Conservation (phyloP, 2,329 filamentous ascomycete species). For the Alternaria hordeiaustralica region DNA sequence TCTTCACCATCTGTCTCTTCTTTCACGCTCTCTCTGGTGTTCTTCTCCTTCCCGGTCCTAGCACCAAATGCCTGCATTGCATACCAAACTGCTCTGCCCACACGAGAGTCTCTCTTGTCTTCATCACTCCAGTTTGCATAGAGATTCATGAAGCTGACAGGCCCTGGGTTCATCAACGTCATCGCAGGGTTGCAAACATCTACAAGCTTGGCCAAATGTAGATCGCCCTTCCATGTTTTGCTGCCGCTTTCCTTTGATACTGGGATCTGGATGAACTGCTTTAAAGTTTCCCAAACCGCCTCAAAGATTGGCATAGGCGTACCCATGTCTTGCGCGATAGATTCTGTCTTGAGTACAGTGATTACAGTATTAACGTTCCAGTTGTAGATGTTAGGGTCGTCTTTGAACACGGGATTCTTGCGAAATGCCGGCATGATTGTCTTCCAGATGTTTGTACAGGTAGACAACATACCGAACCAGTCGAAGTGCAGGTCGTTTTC, state of each 20-base stretch:
- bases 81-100: not conserved
- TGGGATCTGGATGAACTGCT: not conserved
- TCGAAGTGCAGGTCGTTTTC: not conserved
- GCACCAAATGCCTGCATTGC: not conserved
- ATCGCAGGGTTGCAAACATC: not conserved
- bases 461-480: not conserved
- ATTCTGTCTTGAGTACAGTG: not conserved
- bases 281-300: not conserved
- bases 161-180: not conserved
- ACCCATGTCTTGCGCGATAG: not conserved
- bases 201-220: not conserved
- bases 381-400: not conserved
- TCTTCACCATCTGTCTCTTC: not conserved
- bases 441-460: not conserved
- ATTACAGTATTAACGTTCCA: not conserved
- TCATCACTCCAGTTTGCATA: not conserved
- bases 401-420: not conserved
- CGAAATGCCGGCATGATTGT: not conserved
- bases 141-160: not conserved
- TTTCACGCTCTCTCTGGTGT: not conserved
- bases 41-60: not conserved
- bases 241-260: not conserved
- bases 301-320: not conserved
- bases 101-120: not conserved
- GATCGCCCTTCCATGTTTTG: not conserved